Conservation (phyloP, 1,139 yeast genomes). For the Candida smagusa region DNA sequence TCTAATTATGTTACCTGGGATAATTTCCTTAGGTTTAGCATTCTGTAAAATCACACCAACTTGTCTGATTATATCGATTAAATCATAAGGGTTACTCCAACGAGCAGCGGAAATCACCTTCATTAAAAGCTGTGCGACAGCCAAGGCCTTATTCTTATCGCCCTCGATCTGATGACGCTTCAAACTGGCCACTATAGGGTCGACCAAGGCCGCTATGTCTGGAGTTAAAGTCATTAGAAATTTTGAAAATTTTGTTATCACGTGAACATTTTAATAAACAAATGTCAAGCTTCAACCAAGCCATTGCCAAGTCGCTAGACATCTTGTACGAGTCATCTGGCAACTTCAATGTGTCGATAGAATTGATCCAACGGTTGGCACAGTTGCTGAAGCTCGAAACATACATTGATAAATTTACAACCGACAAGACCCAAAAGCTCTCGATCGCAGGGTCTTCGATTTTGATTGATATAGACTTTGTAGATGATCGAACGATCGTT, state of each 20-base stretch:
- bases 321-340: constrained; percentile 31
- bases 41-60: constrained; percentile 57
- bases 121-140: constrained; percentile 82
- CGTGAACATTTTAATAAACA: constrained; percentile 2
- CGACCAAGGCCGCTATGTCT: constrained; percentile 36
- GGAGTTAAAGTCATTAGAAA: constrained; percentile 17
- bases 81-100: constrained; percentile 76
- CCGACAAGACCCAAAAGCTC: constrained; percentile 26
- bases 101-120: constrained; percentile 87
- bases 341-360: constrained; percentile 34
- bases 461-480: constrained; percentile 42
- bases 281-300: constrained; percentile 17
- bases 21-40: constrained; percentile 76
- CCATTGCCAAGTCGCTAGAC: constrained; percentile 27
- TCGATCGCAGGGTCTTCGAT: constrained; percentile 45
- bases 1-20: constrained; percentile 88
- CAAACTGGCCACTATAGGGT: constrained; percentile 40
- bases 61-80: constrained; percentile 65
- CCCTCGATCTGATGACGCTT: constrained; percentile 75
- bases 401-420: constrained; percentile 38
- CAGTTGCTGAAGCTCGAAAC: constrained; percentile 43
- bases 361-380: constrained; percentile 38
- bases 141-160: constrained; percentile 76
- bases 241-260: constrained; percentile 5
- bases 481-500: constrained; percentile 22